phyloP scores from a whole-genome alignment of 202 grass and related monocot genomes.

The Carex sylvatica region DNA sequence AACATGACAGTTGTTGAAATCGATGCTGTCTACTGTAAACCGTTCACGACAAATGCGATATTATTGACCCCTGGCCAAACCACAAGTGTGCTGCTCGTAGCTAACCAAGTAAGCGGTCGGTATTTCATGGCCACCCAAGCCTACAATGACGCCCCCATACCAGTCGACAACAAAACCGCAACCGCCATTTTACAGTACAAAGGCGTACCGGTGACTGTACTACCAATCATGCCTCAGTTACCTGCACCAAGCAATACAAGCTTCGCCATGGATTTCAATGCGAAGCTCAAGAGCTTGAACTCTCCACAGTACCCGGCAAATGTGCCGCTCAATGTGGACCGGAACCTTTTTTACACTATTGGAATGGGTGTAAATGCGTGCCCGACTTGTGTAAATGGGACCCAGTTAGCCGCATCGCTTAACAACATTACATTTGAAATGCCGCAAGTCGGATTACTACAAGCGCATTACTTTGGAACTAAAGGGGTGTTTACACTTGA shows the following conservation, averaged over 20 bases:
- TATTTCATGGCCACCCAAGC: slow-evolving; percentile 51
- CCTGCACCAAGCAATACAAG: slow-evolving; percentile 32
- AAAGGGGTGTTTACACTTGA: slow-evolving; percentile 46
- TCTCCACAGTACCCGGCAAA: slow-evolving; percentile 30
- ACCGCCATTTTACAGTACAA: slow-evolving; percentile 56
- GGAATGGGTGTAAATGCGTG: slow-evolving; percentile 50
- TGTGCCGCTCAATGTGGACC: slow-evolving; percentile 44
- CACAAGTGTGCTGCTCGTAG: slow-evolving; percentile 46
- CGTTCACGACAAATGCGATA: slow-evolving; percentile 32
- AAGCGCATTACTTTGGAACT: slow-evolving; percentile 44
- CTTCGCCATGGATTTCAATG: slow-evolving; percentile 38
- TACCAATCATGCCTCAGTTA: slow-evolving; percentile 34
- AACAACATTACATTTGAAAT: slow-evolving; percentile 70
- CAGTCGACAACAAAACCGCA: slow-evolving; percentile 51
- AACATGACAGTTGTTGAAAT: slow-evolving; percentile 63
- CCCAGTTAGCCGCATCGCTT: slow-evolving; percentile 50
- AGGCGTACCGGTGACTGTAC: slow-evolving; percentile 22
- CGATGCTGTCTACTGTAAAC: slow-evolving; percentile 58
- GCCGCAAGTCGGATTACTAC: slow-evolving; percentile 40
- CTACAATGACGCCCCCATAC: slow-evolving; percentile 42
- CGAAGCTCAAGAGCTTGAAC: slow-evolving; percentile 44
- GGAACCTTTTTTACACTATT: slow-evolving; percentile 49
- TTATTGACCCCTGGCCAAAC: slow-evolving; percentile 50
- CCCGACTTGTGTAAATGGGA: slow-evolving; percentile 36
- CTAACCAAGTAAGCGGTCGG: slow-evolving; percentile 32